Evolutionary conservation across 495 filamentous ascomycete genomes (phyloP), one percentile per base, ranked within the genome.

Genomic region (Saxophila tyrrhenica): DNA sequence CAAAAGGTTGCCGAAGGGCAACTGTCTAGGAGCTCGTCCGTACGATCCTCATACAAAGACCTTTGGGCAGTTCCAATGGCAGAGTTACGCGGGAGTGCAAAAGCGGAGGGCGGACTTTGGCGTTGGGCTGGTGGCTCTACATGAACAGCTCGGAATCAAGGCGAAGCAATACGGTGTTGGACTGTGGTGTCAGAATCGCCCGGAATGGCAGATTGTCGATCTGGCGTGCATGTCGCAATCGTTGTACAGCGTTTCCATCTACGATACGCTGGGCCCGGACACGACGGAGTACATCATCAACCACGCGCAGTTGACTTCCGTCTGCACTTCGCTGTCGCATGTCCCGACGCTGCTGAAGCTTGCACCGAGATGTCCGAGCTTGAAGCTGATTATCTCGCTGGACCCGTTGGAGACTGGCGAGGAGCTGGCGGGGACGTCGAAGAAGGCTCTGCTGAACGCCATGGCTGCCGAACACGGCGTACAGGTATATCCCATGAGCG

Each of bases 201-300:
- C 91, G 5, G 92, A 98, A 69, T 98, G 92, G 92, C 92, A 98
- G 75, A 85, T 98, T 51, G 82, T 87, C 45, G 92, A 98, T 78
- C 70, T 98, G 60, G 92, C 82, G 39, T 86, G 89, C 60, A 80
- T 88, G 71, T 89, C 88, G 19, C 94, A 97, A 71, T 80, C 84
- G 19, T 78, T 96, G 32, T 97, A 75, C 69, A 85, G 85, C 23
- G 89, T 97, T 54, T 95, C 91, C 15, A 85, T 98, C 39, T 98
- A 98, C 73, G 92, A 98, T 70, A 95, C 92, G 15, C 77, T 98
- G 19, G 90, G 92, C 17, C 78, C 92, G 29, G 85, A 92, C 61
- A 78, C 89, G 15, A 88, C 87, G 39, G 89, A 96, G 72, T 97
- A 87, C 67, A 96, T 98, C 66, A 86, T 95, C 68, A 94, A 90